Evolutionary conservation across 805 yeast species (phyloP), one percentile per base, ranked within the genome.

Genomic region (Metschnikowia sp.): DNA sequence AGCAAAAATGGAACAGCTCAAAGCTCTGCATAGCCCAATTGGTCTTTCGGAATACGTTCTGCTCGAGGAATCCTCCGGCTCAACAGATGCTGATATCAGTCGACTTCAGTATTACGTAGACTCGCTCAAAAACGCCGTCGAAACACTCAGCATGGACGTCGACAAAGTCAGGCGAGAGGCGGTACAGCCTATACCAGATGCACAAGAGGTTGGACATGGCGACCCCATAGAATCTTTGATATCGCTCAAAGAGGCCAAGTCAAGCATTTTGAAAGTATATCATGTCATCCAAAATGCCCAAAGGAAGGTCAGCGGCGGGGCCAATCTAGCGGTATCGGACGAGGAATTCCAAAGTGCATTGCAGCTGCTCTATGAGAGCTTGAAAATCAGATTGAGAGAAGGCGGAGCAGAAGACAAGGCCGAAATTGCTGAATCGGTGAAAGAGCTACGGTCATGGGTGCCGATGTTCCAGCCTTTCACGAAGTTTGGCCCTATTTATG

Each of bases 71-170:
- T 33, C 32, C 18, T 9, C 32, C 12, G 39, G 42, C 10, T 49
- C 49, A 8, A 45, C 59, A 11, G 56, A 60, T 36, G 11, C 42
- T 5, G 63, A 64, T n/a, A 73, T 81, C 1, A 77, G 86, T 9
- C 72, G 88, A 49, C 64, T 86, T 40, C 86, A 84, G 53, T 84
- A 84, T 61, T 84, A 84, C 58, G 66, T 82, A 37, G 85, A 82
- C 38, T 77, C 83, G 0, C 63, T 85, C 40, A 74, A 78, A 12
- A 77, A 81, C 44, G 77, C 88, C 0, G 77, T 84, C 22, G 71
- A 77, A 37, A 72, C 86, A 2, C 60, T 85, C 35, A 76, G 79
- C n/a, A 37, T 31, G 12, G 57, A 56, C 19, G 48, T 55, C 12
- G 49, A 41, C 15, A 33, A 26, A 13, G 53, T 50, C 5, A 42